These are phyloP conservation scores for Mucor irregularis DNA, from an alignment of 371 early-diverging fungal species.

Conservation along the genomic window DNA sequence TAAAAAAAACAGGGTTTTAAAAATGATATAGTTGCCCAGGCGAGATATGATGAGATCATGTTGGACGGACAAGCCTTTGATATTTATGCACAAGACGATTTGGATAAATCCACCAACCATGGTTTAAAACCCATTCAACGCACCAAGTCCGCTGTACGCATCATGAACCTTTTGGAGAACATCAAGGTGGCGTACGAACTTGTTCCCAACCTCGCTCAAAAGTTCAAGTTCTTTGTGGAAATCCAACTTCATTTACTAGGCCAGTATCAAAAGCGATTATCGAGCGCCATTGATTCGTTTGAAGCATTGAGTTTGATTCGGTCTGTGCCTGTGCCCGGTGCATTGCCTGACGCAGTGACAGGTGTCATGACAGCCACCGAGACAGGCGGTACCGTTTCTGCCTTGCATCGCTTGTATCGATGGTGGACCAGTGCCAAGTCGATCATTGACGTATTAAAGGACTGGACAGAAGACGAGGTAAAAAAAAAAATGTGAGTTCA, in stretches of 20 bases:
- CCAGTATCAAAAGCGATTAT: constrained; percentile 50
- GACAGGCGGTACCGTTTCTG: constrained; percentile 37
- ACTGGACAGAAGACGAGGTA: constrained; percentile 62
- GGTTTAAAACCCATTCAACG: constrained; percentile 16
- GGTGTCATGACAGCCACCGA: constrained; percentile 45
- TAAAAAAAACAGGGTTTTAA: background rate
- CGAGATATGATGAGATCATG: constrained; percentile 63
- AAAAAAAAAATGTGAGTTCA: constrained; percentile 1
- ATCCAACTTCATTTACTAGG: constrained; percentile 54
- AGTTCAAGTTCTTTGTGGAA: constrained; percentile 51
- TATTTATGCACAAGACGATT: constrained; percentile 45
- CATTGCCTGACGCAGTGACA: constrained; percentile 52
- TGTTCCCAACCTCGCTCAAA: constrained; percentile 36
- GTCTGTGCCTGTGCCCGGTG: constrained; percentile 52
- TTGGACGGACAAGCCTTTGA: constrained; percentile 65
- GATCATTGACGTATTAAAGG: constrained; percentile 39
- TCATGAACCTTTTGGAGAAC: constrained; percentile 61
- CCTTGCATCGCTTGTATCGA: constrained; percentile 45
- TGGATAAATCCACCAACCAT: constrained; percentile 20
- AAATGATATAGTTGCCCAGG: constrained; percentile 40
- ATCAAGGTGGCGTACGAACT: constrained; percentile 55
- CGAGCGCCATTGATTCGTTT: constrained; percentile 52
- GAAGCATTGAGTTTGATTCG: constrained; percentile 50
- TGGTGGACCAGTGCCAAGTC: constrained; percentile 56
- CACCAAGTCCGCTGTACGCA: constrained; percentile 56